These are phyloP conservation scores for Medicago arabica DNA, from an alignment of 306 rosid species.

Conservation along the genomic window DNA sequence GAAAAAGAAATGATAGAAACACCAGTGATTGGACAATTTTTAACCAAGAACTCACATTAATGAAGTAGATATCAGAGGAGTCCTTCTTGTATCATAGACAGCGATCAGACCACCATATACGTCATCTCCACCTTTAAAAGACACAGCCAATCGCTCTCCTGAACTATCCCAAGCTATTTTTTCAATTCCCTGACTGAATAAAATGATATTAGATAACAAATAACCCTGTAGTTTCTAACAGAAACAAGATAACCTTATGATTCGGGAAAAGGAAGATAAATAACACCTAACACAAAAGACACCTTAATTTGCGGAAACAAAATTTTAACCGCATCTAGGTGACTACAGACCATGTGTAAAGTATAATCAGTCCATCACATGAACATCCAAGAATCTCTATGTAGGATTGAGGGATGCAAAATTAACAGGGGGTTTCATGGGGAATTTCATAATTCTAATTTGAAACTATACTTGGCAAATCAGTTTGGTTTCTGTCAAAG, in stretches of 20 bases:
- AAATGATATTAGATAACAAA: slow-evolving; percentile 38
- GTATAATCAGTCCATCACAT: not conserved
- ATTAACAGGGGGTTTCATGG: not conserved
- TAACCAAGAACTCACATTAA: slow-evolving; percentile 70
- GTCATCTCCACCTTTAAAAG: slow-evolving; percentile 80
- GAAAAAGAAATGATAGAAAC: slow-evolving; percentile 1
- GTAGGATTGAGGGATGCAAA: slow-evolving; percentile 14
- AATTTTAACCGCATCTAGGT: slow-evolving; percentile 6
- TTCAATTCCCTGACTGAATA: slow-evolving; percentile 80
- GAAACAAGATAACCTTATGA: slow-evolving; percentile 27
- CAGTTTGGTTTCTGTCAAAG: not conserved
- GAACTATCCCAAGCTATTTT: slow-evolving; percentile 97
- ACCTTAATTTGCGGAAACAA: not conserved
- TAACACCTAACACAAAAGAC: not conserved
- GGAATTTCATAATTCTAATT: not conserved
- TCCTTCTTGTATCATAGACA: slow-evolving; percentile 79
- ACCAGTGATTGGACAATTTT: slow-evolving; percentile 12
- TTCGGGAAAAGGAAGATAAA: slow-evolving; percentile 18
- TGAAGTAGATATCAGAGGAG: slow-evolving; percentile 77
- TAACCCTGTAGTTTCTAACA: slow-evolving; percentile 27
- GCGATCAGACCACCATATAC: slow-evolving; percentile 82
- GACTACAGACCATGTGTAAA: slow-evolving; percentile 25
- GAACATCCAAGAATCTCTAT: slow-evolving; percentile 5
- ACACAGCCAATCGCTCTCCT: slow-evolving; percentile 93
- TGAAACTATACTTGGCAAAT: not conserved